Evolutionary conservation across 192 early-diverging fungal species (phyloP).

Genomic region (Umbelopsis sp.): DNA sequence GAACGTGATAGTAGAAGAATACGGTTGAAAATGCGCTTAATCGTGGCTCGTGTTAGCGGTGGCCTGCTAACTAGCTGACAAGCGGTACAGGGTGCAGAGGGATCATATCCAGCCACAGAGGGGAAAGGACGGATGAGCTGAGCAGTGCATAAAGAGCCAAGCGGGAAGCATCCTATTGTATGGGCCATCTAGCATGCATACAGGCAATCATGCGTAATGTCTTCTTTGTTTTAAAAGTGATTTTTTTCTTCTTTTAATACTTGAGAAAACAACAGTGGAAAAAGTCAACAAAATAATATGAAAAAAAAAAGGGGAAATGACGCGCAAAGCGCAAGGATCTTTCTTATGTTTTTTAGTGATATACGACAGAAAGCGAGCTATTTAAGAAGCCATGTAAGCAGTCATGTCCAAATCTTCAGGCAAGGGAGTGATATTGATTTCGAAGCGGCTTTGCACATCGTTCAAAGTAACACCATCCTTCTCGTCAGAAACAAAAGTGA

Average conservation of each 20-base stretch:
- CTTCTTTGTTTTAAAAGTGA: background rate
- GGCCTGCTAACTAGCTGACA: no score
- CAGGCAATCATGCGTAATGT: background rate
- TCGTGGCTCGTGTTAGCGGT: no score
- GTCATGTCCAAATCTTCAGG: conserved; percentile 86
- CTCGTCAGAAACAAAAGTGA: conserved; percentile 89
- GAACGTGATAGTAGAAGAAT: no score
- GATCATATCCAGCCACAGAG: no score
- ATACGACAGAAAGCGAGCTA: background rate
- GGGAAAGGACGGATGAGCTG: no score
- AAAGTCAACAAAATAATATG: background rate
- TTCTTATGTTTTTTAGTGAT: no score
- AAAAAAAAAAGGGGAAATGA: background rate
- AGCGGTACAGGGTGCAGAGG: no score
- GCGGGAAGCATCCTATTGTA: no score
- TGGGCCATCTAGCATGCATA: background rate
- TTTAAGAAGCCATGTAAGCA: conserved; percentile 64
- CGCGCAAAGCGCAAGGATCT: no score
- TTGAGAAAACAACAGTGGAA: background rate
- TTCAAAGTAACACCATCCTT: conserved; percentile 79
- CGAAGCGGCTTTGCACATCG: conserved; percentile 91
- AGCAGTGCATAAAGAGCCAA: no score
- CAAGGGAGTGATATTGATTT: conserved; percentile 89
- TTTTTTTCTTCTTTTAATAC: conserved; percentile 9
- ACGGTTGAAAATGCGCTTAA: no score